Conservation (phyloP, 2,329 filamentous ascomycete species). For the Alternaria ethzedia region DNA sequence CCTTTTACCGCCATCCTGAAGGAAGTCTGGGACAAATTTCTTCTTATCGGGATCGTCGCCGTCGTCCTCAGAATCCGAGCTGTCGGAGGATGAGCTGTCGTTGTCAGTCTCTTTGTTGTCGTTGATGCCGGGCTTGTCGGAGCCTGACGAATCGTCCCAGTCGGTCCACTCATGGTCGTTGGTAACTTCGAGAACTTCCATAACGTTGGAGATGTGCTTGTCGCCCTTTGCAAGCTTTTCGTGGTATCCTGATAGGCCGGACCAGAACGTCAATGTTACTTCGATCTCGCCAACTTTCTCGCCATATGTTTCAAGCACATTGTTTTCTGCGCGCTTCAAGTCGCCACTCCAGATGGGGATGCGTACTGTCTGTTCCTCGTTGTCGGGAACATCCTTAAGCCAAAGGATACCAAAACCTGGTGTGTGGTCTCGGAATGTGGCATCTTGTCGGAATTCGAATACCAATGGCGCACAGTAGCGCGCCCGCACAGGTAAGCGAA, state of each 20-base stretch:
- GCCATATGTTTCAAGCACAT: constrained; percentile 58
- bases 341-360: constrained; percentile 72
- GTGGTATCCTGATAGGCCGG: constrained; percentile 67
- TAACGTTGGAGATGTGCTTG: constrained; percentile 62
- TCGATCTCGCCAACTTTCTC: constrained; percentile 66
- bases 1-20: constrained; percentile 28
- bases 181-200: constrained; percentile 69
- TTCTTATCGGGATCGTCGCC: constrained; percentile 25
- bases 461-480: constrained; percentile 65
- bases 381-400: constrained; percentile 73
- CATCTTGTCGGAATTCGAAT: constrained; percentile 66
- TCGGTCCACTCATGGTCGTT: constrained; percentile 61
- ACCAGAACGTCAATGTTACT: constrained; percentile 65
- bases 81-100: constrained; percentile 33
- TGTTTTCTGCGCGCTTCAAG: constrained; percentile 60
- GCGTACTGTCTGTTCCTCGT: constrained; percentile 65
- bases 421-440: constrained; percentile 60
- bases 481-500: constrained; percentile 65
- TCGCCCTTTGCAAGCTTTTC: constrained; percentile 62
- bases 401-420: constrained; percentile 70
- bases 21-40: constrained; percentile 31
- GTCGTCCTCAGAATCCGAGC: constrained; percentile 27
- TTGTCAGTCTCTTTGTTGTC: constrained; percentile 39
- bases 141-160: constrained; percentile 35
- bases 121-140: constrained; percentile 25